These are phyloP conservation scores for Neodidymelliopsis sp. DNA, from an alignment of 2,329 filamentous ascomycete genomes.

Conservation along the genomic window DNA sequence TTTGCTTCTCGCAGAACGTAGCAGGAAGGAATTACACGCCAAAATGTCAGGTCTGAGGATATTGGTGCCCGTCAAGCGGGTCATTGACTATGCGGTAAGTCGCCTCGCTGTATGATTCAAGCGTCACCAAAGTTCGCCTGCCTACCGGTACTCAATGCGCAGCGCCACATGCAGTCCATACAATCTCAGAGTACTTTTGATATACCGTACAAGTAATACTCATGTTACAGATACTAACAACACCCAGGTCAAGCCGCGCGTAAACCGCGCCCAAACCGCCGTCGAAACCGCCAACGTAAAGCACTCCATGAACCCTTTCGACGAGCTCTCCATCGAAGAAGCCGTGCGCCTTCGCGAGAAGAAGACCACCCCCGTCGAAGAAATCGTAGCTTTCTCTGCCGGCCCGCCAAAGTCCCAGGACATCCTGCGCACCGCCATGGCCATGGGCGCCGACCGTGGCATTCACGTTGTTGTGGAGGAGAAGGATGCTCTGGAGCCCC, in stretches of 20 bases:
- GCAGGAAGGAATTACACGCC: constrained; percentile 3
- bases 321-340: constrained; percentile 97
- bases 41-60: constrained; percentile 60
- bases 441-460: constrained; percentile 93
- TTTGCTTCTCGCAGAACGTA: constrained; percentile 8
- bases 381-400: constrained; percentile 88
- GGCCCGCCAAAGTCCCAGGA: constrained; percentile 89
- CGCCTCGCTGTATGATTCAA: not conserved
- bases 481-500: constrained; percentile 81
- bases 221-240: not conserved
- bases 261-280: constrained; percentile 78
- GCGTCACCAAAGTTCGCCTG: not conserved
- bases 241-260: constrained; percentile 70
- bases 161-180: not conserved
- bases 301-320: constrained; percentile 98
- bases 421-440: constrained; percentile 93
- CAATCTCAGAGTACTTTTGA: too few species aligned
- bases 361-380: constrained; percentile 69
- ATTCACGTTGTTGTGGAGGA: constrained; percentile 73
- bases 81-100: constrained; percentile 65
- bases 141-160: not conserved
- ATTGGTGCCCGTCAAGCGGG: constrained; percentile 64
- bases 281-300: constrained; percentile 94
- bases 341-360: constrained; percentile 93
- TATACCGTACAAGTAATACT: too few species aligned